These are phyloP conservation scores for Yarrowia sp. DNA, from an alignment of 805 yeast species.

Conservation along the genomic window DNA sequence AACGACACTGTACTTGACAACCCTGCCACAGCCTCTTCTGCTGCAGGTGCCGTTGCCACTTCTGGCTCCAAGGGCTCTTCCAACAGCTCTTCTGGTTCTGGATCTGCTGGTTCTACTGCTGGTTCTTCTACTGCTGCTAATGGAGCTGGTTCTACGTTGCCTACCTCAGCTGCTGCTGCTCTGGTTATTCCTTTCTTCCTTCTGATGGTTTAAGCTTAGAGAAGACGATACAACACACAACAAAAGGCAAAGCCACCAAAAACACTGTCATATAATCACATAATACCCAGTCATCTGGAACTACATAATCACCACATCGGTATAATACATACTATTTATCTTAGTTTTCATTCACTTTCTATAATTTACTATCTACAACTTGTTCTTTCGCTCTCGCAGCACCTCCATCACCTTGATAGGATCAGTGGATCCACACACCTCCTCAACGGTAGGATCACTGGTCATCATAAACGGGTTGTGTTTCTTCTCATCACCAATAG, in stretches of 20 bases:
- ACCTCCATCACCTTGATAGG: slow-evolving; percentile 63
- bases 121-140: neutral
- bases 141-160: neutral
- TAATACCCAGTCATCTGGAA: no score
- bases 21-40: neutral
- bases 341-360: neutral
- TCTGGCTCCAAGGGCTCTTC: neutral
- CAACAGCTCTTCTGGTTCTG: neutral
- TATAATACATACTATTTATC: neutral
- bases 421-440: slow-evolving; percentile 49
- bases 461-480: slow-evolving; percentile 90
- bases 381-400: slow-evolving; percentile 76
- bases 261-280: neutral
- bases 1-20: neutral
- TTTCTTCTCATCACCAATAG: slow-evolving; percentile 74
- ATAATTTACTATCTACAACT: slow-evolving; percentile 22
- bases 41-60: neutral
- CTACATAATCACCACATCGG: neutral
- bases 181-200: slow-evolving; percentile 8
- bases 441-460: slow-evolving; percentile 58
- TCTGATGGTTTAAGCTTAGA: neutral
- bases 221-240: neutral
- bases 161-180: neutral
- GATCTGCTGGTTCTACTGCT: slow-evolving; percentile 3
- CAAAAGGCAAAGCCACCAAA: neutral